Evolutionary conservation across 345 rosid genomes (phyloP), one percentile per base, ranked within the genome.

Genomic region (Dipteronia sinensis): DNA sequence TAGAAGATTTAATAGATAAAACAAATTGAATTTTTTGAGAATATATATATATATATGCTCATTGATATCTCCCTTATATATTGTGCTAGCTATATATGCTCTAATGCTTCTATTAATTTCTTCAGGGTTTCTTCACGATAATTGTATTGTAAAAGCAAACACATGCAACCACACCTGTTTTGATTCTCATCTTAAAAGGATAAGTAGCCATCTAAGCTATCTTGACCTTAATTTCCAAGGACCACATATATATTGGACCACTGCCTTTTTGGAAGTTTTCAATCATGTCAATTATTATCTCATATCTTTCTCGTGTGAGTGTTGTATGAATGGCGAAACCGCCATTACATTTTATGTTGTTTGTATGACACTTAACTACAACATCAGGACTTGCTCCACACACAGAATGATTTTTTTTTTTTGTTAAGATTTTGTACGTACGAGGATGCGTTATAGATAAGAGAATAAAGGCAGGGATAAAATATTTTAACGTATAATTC

Each of bases 361-460:
- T 74, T 68, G 12, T 20, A 42, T 79, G 47, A 9, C 53, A 51
- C 40, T 0, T 29, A 17, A 47, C 61, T 27, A 27, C 1, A 40
- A 16, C 66, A 47, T 47, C 65, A 63, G 42, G 31, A 73, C 25
- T 68, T 19, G 10, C 17, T 15, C 67, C 58, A 16, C 20, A 23
- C 58, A 22, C 4, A 3, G 55, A 34, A 55, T 27, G 27, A 53
- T 27, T 27, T 27, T 17, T 25, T 3, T 8, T 29, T 7, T 9
- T 72, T 34, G 12, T 0, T 16, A 7, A 20, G 42, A 65, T 20
- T 74, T 29, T 7, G 2, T 27, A 3, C 65, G 77, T 76, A 80
- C 74, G 69, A 83, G 80, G 66, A 73, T 83, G 79, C 74, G 13
- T 15, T 38, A 53, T 34, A 31, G 83, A 77, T 59, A 76, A 81